Conservation (phyloP, 23 red algal species). For the Gracilariopsis chorda region DNA sequence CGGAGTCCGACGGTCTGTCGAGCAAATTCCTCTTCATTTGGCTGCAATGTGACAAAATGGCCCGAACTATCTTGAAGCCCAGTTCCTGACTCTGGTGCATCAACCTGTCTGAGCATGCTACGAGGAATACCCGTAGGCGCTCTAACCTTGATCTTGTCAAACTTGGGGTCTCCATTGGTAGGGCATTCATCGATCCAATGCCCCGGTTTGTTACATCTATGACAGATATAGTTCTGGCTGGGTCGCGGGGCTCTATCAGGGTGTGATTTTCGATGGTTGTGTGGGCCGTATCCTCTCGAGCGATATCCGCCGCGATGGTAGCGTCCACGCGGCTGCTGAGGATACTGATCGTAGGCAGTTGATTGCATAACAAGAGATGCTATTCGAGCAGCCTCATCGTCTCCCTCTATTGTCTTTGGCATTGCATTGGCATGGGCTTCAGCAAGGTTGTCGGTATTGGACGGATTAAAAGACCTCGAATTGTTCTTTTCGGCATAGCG, state of each 20-base stretch:
- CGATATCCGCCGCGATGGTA: slow-evolving; percentile 52
- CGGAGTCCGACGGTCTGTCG: slow-evolving; percentile 80
- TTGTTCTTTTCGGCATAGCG: slow-evolving; percentile 83
- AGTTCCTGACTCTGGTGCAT: slow-evolving; percentile 82
- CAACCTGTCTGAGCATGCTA: slow-evolving; percentile 90
- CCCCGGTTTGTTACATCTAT: slow-evolving; percentile 91
- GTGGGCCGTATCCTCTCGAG: slow-evolving; percentile 30
- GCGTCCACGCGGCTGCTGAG: slow-evolving; percentile 45
- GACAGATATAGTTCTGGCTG: slow-evolving; percentile 92
- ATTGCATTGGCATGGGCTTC: not conserved
- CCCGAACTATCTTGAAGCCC: slow-evolving; percentile 77
- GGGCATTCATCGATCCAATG: slow-evolving; percentile 99
- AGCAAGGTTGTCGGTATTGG: not conserved
- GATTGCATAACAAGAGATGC: slow-evolving; percentile 48
- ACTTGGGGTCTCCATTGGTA: slow-evolving; percentile 84
- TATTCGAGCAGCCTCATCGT: slow-evolving; percentile 81
- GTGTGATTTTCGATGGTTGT: slow-evolving; percentile 11
- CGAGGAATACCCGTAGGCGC: slow-evolving; percentile 97
- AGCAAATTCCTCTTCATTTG: slow-evolving; percentile 94
- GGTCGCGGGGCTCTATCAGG: slow-evolving; percentile 74
- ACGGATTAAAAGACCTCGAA: not conserved
- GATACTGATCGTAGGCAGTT: slow-evolving; percentile 27
- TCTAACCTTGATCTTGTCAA: slow-evolving; percentile 88
- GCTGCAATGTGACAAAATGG: slow-evolving; percentile 87
- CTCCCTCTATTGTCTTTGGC: slow-evolving; percentile 55